Evolutionary conservation across 2,329 filamentous ascomycete genomes (phyloP).

Genomic region (Biscogniauxia mediterranea): DNA sequence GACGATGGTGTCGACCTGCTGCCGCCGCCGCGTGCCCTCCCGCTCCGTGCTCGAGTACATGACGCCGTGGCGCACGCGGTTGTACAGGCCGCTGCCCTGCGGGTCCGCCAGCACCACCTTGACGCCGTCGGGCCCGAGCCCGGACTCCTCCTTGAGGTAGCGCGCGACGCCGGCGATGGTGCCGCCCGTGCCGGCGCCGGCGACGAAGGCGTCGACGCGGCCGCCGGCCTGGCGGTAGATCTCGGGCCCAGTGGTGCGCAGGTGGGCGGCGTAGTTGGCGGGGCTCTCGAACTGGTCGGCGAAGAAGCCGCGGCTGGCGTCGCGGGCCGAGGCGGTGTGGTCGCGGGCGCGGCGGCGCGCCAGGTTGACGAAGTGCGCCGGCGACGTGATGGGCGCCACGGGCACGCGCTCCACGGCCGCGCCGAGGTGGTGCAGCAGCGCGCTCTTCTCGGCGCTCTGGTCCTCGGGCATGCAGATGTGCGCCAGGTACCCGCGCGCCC

Average conservation of each 20-base stretch:
- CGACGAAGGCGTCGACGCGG: slow-evolving; percentile 79
- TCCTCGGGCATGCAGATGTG: slow-evolving; percentile 98
- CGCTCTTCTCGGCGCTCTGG: slow-evolving; percentile 83
- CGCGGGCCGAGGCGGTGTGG: slow-evolving; percentile 59
- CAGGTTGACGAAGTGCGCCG: slow-evolving; percentile 90
- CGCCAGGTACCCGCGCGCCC: slow-evolving; percentile 84
- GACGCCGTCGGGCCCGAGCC: slow-evolving; percentile 41
- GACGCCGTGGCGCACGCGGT: slow-evolving; percentile 87
- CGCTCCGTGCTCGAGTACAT: slow-evolving; percentile 90
- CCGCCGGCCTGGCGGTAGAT: slow-evolving; percentile 78
- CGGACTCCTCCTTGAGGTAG: slow-evolving; percentile 70
- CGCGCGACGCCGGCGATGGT: slow-evolving; percentile 85
- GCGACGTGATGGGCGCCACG: slow-evolving; percentile 90
- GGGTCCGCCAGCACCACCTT: slow-evolving; percentile 82
- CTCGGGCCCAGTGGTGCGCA: slow-evolving; percentile 81
- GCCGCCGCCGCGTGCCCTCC: slow-evolving; percentile 84
- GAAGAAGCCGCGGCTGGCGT: slow-evolving; percentile 79
- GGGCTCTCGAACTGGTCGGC: slow-evolving; percentile 93
- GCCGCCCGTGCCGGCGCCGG: slow-evolving; percentile 90
- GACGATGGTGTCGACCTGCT: slow-evolving; percentile 93
- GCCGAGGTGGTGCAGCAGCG: slow-evolving; percentile 83
- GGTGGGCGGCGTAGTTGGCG: slow-evolving; percentile 86
- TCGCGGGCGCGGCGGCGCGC: slow-evolving; percentile 73
- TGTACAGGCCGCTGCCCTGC: slow-evolving; percentile 89
- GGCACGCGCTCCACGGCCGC: slow-evolving; percentile 89